Conservation (phyloP, 306 rosid species). For the Casuarina equisetifolia region DNA sequence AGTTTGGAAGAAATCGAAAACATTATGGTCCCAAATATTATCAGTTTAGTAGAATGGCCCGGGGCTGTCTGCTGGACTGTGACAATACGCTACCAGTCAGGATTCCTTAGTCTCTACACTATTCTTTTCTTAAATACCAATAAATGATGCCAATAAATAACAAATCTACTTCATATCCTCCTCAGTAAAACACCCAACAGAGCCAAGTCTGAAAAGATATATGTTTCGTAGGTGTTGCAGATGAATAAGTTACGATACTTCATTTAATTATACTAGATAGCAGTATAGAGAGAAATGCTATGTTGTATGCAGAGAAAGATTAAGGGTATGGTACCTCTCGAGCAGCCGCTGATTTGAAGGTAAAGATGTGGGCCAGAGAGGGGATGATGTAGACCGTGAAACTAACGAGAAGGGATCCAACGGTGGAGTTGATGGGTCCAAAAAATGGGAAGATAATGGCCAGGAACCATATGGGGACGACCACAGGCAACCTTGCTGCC, state of each 20-base stretch:
- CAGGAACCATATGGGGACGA: constrained; percentile 91
- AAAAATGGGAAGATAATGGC: constrained; percentile 94
- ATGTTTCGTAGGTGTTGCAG: neutral
- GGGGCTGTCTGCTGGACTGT: constrained; percentile 43
- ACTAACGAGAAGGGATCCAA: constrained; percentile 94
- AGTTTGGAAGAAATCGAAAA: neutral
- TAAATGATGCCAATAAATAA: neutral
- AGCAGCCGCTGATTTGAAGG: constrained; percentile 78
- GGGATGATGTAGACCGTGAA: constrained; percentile 98
- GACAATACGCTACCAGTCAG: constrained; percentile 37
- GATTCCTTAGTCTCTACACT: neutral
- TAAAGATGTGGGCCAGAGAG: constrained; percentile 79
- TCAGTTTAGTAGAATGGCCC: constrained; percentile 29
- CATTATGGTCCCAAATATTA: neutral
- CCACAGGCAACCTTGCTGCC: constrained; percentile 88
- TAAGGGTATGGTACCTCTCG: constrained; percentile 58
- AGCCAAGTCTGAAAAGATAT: neutral
- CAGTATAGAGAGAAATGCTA: neutral
- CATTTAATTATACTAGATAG: too few species aligned
- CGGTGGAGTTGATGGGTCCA: constrained; percentile 96
- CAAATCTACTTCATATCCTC: neutral
- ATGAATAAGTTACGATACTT: neutral
- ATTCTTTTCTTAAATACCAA: neutral
- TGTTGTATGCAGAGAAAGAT: neutral
- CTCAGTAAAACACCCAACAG: constrained; percentile 8